phyloP scores from a whole-genome alignment of 1,284 basidiomycete genomes.

The Apiotrichum sp. region DNA sequence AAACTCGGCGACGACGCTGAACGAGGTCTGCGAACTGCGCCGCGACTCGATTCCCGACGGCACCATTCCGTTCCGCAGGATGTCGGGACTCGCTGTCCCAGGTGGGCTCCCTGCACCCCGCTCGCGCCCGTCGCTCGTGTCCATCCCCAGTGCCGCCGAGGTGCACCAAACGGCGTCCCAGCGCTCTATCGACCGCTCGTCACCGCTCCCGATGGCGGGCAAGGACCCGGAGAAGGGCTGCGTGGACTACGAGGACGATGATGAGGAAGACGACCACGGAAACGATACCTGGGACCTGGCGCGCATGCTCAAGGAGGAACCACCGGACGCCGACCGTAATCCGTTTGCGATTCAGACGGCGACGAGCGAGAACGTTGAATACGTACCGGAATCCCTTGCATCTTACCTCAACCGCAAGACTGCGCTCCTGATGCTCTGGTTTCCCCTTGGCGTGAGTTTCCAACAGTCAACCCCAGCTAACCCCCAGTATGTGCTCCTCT shows the following conservation, averaged over 20 bases:
- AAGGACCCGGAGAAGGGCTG: slow-evolving; percentile 13
- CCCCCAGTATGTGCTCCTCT: slow-evolving; percentile 41
- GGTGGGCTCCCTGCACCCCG: not conserved
- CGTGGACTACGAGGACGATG: slow-evolving; percentile 8
- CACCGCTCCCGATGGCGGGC: too few relatives aligned
- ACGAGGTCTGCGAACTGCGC: not conserved
- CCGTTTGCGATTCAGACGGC: slow-evolving; percentile 18
- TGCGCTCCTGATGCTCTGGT: slow-evolving; percentile 46
- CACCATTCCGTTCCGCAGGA: not conserved
- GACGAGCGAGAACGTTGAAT: slow-evolving; percentile 30
- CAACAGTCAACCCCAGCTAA: slow-evolving; percentile 7
- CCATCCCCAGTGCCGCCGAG: not conserved
- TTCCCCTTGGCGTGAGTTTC: slow-evolving; percentile 38
- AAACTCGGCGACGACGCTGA: too few relatives aligned
- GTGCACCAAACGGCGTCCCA: too few relatives aligned
- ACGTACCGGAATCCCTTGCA: slow-evolving; percentile 45
- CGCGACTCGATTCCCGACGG: slow-evolving; percentile 1
- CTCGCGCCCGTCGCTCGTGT: not conserved
- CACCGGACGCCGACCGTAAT: slow-evolving; percentile 16
- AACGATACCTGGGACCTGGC: slow-evolving; percentile 37
- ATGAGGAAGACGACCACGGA: slow-evolving; percentile 24
- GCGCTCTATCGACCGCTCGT: not conserved
- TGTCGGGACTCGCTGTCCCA: not conserved
- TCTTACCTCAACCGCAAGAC: slow-evolving; percentile 48
- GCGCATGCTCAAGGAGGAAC: slow-evolving; percentile 29